Percentiles rank a stretch among this genome's conserved stretches.
These are phyloP conservation scores for Ogataea angusta DNA, from an alignment of 805 yeast species.

Conservation along the genomic window DNA sequence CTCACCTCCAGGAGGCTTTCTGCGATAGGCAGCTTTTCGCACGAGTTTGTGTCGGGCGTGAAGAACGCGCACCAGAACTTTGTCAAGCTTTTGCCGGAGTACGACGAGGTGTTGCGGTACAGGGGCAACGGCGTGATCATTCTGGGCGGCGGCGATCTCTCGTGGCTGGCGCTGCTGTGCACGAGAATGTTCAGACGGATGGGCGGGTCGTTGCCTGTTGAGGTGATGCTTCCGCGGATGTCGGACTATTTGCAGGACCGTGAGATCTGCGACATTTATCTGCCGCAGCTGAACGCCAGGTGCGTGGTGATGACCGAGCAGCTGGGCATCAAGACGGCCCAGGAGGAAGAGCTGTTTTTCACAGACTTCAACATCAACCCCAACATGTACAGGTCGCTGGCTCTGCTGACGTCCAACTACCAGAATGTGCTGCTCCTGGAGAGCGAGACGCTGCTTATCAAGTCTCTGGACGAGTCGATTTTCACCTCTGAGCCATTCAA, in stretches of 20 bases:
- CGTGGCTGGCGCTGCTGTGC: constrained; percentile 57
- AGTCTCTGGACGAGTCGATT: constrained; percentile 36
- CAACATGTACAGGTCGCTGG: constrained; percentile 35
- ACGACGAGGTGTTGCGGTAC: constrained; percentile 32
- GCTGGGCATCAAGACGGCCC: constrained; percentile 35
- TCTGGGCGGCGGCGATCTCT: constrained; percentile 63
- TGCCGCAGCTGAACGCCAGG: constrained; percentile 50
- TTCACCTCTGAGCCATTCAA: constrained; percentile 46
- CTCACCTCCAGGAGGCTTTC: constrained; percentile 10
- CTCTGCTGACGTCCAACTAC: constrained; percentile 42
- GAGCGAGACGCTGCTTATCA: constrained; percentile 43
- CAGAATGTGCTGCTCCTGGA: constrained; percentile 45
- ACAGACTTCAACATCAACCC: constrained; percentile 36
- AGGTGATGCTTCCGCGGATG: constrained; percentile 41
- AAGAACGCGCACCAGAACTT: constrained; percentile 32
- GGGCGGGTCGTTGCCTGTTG: constrained; percentile 46
- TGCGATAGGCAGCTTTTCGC: constrained; percentile 16
- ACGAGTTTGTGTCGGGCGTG: constrained; percentile 27
- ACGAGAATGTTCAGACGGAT: constrained; percentile 46
- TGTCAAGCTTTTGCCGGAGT: constrained; percentile 37
- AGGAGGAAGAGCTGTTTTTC: constrained; percentile 40
- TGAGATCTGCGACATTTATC: constrained; percentile 45
- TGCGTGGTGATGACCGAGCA: constrained; percentile 55
- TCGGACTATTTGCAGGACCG: constrained; percentile 38
- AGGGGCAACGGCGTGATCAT: constrained; percentile 60